Evolutionary conservation across 2,329 filamentous ascomycete genomes (phyloP), one percentile per base, ranked within the genome.

Genomic region (Stagonosporopsis tanaceti): DNA sequence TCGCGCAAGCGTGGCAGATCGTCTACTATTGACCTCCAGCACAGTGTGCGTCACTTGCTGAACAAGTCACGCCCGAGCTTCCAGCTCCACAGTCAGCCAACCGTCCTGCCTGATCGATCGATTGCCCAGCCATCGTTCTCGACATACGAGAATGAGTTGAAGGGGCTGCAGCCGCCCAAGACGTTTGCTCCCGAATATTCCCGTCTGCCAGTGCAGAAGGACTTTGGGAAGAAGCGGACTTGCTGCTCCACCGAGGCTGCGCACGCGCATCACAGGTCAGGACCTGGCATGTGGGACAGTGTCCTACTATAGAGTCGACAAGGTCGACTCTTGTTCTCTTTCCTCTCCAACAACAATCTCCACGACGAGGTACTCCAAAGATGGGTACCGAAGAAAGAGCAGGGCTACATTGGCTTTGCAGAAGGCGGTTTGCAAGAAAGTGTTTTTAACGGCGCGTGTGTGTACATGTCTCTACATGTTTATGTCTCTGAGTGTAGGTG

Each of bases 211-310:
- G 68, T 83, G 30, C 77, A 81, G 59, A 78, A 76, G 52, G 75
- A 78, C 42, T 81, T 81, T 62, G 80, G 83, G 63, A 80, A 84
- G 60, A 91, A 91, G 78, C 84, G 88, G 65, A 81, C 89, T 35
- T 89, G 88, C 78, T 90, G 86, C 76, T 84, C 86, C 41, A 79
- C 84, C 14, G 86, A 89, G 72, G 85, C 82, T 52, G 78, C 80
- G 20, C 79, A 77, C 58, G 75, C 78, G 38, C 82, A 82, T 67
- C 76, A 82, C 80, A 57, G 83, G 76, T 44, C 75, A 82, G 85
- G 84, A 34, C 84, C 85, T 37, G 86, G 87, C 50, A 89, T 89
- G 85, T 90, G 88, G 87, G 80, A 84, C 57, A 85, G 83, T 53
- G 86, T 90, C 62, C 77, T 89, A n/a, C 24, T 57, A 15, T 57